Evolutionary conservation across 306 rosid genomes (phyloP).

Genomic region (Malus sylvestris): DNA sequence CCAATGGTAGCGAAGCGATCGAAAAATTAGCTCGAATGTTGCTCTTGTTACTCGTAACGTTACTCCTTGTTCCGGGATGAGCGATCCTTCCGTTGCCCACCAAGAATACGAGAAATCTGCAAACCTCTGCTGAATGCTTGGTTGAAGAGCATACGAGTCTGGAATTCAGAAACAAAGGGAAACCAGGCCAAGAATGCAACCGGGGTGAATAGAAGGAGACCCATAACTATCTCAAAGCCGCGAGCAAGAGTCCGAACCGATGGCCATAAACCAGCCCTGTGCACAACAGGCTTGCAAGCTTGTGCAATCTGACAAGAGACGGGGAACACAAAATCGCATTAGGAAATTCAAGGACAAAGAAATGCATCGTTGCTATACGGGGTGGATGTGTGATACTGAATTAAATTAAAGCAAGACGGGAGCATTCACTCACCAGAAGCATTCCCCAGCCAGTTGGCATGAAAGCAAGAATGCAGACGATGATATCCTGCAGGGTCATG

Average conservation of each 20-base stretch:
- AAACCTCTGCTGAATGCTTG: conserved; percentile 94
- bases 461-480: conserved; percentile 96
- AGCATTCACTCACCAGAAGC: conserved; percentile 57
- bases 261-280: conserved; percentile 77
- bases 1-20: not conserved
- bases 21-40: not conserved
- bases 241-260: conserved; percentile 80
- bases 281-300: conserved; percentile 66
- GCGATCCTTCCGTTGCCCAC: conserved; percentile 85
- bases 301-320: conserved; percentile 68
- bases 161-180: conserved; percentile 94
- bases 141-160: conserved; percentile 95
- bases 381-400: not conserved
- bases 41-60: not conserved
- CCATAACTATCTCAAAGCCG: conserved; percentile 86
- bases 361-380: not conserved
- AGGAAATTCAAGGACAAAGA: not conserved
- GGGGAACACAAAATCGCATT: not conserved
- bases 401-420: not conserved
- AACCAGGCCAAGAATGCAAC: conserved; percentile 97
- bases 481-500: conserved; percentile 78
- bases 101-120: conserved; percentile 95
- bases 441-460: conserved; percentile 99
- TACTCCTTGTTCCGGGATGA: conserved; percentile 78
- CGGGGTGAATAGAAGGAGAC: conserved; percentile 80